Conservation (phyloP, 441 rosid species). For the Adansonia gregorii region DNA sequence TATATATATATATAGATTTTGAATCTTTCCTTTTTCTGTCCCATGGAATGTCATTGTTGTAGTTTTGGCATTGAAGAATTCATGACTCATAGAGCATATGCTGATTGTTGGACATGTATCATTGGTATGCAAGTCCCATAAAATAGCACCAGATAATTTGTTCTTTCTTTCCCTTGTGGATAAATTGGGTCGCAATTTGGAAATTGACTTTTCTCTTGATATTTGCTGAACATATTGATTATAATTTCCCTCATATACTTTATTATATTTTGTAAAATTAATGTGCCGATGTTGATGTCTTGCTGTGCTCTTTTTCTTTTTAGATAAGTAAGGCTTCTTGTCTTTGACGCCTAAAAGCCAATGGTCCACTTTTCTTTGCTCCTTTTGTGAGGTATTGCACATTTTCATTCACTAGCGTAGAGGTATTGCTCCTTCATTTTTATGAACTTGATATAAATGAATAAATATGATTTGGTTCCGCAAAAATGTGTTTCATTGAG, state of each 20-base stretch:
- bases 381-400: neutral
- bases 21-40: constrained; percentile 26
- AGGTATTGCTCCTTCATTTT: neutral
- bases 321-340: neutral
- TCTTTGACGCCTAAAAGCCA: constrained; percentile 19
- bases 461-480: neutral
- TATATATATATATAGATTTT: neutral
- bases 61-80: constrained; percentile 54
- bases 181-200: constrained; percentile 13
- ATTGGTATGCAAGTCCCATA: constrained; percentile 51
- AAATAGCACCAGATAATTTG: constrained; percentile 36
- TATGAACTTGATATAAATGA: neutral
- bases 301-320: constrained; percentile 13
- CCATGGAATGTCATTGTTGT: constrained; percentile 56
- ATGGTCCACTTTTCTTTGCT: constrained; percentile 5
- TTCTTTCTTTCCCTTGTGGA: constrained; percentile 2
- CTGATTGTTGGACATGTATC: constrained; percentile 57
- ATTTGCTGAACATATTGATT: neutral
- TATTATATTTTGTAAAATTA: neutral
- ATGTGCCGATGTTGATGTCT: neutral
- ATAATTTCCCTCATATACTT: neutral
- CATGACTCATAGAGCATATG: constrained; percentile 51
- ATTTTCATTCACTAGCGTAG: constrained; percentile 5
- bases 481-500: constrained; percentile 3
- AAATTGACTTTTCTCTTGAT: neutral